Evolutionary conservation across 2,329 filamentous ascomycete species (phyloP).

Genomic region (Venturia carpophila): DNA sequence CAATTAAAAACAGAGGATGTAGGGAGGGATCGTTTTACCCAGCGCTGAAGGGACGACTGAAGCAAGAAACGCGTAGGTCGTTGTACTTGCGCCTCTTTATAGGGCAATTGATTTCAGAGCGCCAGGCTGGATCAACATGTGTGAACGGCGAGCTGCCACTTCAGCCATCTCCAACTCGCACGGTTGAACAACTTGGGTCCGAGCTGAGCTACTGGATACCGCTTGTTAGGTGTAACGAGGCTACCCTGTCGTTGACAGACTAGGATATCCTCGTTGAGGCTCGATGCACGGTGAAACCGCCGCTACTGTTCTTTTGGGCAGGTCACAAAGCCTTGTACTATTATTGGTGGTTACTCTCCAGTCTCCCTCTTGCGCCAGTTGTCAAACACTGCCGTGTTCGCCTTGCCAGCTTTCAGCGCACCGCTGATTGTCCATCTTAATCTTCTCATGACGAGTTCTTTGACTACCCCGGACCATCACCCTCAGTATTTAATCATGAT

Average conservation of each 20-base stretch:
- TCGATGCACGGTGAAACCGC: not conserved
- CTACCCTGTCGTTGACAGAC: slow-evolving; percentile 2
- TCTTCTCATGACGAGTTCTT: not conserved
- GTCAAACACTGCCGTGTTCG: not conserved
- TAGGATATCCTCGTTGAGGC: not conserved
- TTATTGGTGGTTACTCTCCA: not conserved
- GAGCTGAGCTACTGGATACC: slow-evolving; percentile 2
- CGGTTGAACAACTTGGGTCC: not conserved
- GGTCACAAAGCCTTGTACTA: not conserved
- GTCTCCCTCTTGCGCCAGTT: not conserved
- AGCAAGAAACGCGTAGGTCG: not conserved
- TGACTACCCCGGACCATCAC: not conserved
- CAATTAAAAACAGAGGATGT: not conserved
- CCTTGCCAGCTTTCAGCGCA: not conserved
- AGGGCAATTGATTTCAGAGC: not conserved
- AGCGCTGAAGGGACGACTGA: slow-evolving; percentile 1
- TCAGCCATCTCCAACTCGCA: not conserved
- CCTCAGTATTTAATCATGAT: not conserved
- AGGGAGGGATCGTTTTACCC: not conserved
- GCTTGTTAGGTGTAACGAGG: slow-evolving; percentile 1
- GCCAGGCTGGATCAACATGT: not conserved
- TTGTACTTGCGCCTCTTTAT: not conserved
- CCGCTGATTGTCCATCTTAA: not conserved
- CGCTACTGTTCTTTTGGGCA: not conserved
- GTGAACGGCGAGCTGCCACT: not conserved